Evolutionary conservation across 1,284 basidiomycete genomes (phyloP).

Genomic region (Heliocybe sulcata): DNA sequence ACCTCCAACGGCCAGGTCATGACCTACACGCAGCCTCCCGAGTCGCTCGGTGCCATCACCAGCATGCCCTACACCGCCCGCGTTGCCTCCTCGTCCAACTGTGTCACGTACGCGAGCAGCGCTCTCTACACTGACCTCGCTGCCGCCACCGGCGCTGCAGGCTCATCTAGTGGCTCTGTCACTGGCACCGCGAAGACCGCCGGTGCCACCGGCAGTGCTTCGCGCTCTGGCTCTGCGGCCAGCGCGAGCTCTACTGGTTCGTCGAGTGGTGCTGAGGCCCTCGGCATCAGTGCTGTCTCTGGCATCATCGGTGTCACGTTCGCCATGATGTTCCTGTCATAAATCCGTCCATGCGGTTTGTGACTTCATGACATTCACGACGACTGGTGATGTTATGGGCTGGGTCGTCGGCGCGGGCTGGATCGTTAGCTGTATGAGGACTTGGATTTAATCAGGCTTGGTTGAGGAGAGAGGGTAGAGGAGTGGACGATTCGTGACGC

Average conservation of each 20-base stretch:
- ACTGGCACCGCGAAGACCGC: constrained; percentile 7
- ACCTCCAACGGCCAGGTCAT: constrained; percentile 18
- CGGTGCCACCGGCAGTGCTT: not conserved
- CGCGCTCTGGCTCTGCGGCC: constrained; percentile 6
- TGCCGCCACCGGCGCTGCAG: constrained; percentile 11
- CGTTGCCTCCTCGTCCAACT: constrained; percentile 28
- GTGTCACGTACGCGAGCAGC: constrained; percentile 25
- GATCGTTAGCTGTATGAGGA: not conserved
- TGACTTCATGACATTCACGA: not conserved
- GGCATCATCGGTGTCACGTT: not conserved
- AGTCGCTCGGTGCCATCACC: constrained; percentile 22
- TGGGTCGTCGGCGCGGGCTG: not conserved
- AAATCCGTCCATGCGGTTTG: not conserved
- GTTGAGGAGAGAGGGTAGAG: not conserved
- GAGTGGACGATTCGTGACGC: not conserved
- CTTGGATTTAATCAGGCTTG: not conserved
- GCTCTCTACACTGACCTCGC: constrained; percentile 14
- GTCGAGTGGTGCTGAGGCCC: constrained; percentile 1
- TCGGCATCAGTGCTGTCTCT: not conserved
- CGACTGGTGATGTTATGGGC: not conserved
- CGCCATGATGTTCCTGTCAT: constrained; percentile 1
- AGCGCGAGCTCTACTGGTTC: not conserved
- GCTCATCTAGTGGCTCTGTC: not conserved
- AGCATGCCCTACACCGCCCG: constrained; percentile 29
- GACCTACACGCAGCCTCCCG: constrained; percentile 22